phyloP scores from a whole-genome alignment of 345 rosid species.

The Aquilaria malaccensis region DNA sequence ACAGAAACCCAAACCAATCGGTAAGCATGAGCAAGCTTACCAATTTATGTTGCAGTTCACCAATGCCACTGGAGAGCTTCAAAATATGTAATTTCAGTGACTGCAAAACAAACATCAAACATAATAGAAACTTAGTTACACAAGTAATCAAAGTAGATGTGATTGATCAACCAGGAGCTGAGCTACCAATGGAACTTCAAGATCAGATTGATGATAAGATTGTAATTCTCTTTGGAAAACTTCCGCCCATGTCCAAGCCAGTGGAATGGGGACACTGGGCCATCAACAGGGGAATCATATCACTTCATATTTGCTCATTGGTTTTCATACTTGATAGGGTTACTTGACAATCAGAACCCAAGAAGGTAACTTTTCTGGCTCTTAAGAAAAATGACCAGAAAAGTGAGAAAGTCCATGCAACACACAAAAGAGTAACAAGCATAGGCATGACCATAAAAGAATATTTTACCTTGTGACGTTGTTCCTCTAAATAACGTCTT shows the following conservation, averaged over 20 bases:
- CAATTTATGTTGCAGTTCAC: constrained; percentile 51
- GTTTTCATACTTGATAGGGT: no score
- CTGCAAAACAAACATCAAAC: constrained; percentile 30
- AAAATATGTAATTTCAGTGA: constrained; percentile 85
- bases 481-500: constrained; percentile 78
- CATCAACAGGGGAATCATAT: no score
- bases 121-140: no score
- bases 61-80: constrained; percentile 62
- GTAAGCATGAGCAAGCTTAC: constrained; percentile 34
- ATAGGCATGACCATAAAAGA: constrained; percentile 2
- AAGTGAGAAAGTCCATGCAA: no score
- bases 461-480: constrained; percentile 60
- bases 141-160: background rate
- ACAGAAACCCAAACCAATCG: constrained; percentile 9
- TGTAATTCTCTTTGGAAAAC: background rate
- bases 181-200: background rate
- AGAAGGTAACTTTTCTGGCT: no score
- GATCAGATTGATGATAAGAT: constrained; percentile 1
- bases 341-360: no score
- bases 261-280: no score
- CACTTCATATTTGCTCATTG: no score
- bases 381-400: no score
- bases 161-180: constrained; percentile 10
- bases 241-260: background rate
- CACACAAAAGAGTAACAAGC: no score